Evolutionary conservation across 2,329 filamentous ascomycete genomes (phyloP).

Genomic region (Pestalotiopsis sp.): DNA sequence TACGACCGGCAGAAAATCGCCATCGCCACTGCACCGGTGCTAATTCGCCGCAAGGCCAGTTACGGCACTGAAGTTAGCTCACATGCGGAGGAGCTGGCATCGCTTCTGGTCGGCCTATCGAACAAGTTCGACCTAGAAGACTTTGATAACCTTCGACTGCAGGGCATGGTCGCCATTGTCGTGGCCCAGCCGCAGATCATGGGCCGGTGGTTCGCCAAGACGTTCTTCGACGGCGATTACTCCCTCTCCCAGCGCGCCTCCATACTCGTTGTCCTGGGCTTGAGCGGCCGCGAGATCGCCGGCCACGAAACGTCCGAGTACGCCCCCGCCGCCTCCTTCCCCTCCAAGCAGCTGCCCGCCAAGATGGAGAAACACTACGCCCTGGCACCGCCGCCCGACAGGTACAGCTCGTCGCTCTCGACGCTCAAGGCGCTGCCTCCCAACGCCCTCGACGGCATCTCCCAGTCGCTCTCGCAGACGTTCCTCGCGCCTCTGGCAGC

Average conservation of each 20-base stretch:
- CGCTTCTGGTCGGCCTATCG: conserved; percentile 76
- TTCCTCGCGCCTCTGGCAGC: conserved; percentile 85
- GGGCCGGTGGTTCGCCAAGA: conserved; percentile 81
- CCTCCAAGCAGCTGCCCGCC: conserved; percentile 77
- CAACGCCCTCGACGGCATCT: conserved; percentile 69
- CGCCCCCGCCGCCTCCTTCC: conserved; percentile 61
- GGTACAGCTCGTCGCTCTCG: conserved; percentile 29
- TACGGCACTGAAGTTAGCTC: conserved; percentile 88
- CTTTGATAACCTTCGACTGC: conserved; percentile 75
- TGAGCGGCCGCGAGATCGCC: conserved; percentile 82
- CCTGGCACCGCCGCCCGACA: conserved; percentile 29
- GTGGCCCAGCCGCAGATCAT: conserved; percentile 76
- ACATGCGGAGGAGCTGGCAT: conserved; percentile 80
- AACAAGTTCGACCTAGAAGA: conserved; percentile 82
- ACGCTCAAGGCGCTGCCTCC: conserved; percentile 54
- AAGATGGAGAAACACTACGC: conserved; percentile 75
- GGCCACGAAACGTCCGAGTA: conserved; percentile 68
- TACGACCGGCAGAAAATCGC: conserved; percentile 84
- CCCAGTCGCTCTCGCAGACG: conserved; percentile 66
- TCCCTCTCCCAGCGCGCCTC: conserved; percentile 83
- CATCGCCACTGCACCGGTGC: conserved; percentile 71
- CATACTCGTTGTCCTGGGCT: conserved; percentile 78
- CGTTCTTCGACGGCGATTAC: conserved; percentile 91
- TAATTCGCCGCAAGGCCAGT: conserved; percentile 86
- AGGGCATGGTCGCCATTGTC: conserved; percentile 81